Evolutionary conservation across 1,139 yeast species (phyloP), one percentile per base, ranked within the genome.

Genomic region (Arxiozyma bovina): DNA sequence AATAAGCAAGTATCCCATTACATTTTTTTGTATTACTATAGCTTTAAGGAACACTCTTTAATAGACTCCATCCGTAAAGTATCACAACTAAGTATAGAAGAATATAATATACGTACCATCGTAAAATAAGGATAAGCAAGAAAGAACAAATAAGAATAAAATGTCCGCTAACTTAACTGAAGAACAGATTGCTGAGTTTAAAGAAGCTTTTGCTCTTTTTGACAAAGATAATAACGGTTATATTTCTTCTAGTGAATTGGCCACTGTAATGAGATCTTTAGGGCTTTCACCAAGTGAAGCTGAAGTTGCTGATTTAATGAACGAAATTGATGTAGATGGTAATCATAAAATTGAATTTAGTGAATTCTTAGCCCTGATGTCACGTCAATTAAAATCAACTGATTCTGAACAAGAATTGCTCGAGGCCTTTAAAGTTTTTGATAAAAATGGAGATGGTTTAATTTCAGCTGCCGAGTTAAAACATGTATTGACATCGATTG

Each of bases 201-300:
- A 89, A 74, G 99, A 93, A 77, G 99, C 99, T 15, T 93, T 93
- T 71, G 88, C 97, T 56, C 81, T 93, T 61, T 93, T 93, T 65
- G 98, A 93, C 76, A 90, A 89, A 73, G 96, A 93, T 71, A 87
- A 91, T 66, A 98, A 91, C 74, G 99, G 98, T 59, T 81, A 89
- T 70, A 93, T 93, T 76, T 90, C 97, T 60, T 88, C 96, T 66
- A 83, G 87, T 69, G 99, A 93, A 74, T 79, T 93, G 65, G 98
- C 99, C 62, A 90, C 97, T 11, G 99, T 93, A 55, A 93, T 93
- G 99, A 85, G 99, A 74, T 88, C 97, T 20, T 78, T 93, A 69
- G 99, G 98, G 50, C 95, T 90, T 74, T 91, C 91, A 69, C 99
- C 99, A 38, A 85, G 96, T 46, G 98, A 93, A 73, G 84, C 91